phyloP scores from a whole-genome alignment of 1,284 basidiomycete genomes.

The Ustilago bromivora region DNA sequence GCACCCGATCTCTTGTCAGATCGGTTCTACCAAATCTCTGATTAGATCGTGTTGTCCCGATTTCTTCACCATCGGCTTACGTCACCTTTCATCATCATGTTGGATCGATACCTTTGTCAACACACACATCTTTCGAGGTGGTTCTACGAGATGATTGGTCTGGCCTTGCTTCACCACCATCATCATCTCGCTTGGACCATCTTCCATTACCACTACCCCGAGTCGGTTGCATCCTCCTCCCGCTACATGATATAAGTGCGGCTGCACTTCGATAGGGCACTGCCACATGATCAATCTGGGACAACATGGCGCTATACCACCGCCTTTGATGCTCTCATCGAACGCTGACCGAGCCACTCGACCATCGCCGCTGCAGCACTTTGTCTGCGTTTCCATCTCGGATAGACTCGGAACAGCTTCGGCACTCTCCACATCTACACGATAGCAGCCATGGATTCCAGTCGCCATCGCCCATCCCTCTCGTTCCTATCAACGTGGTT shows the following conservation, averaged over 20 bases:
- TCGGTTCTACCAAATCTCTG: too few relatives aligned
- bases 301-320: not conserved
- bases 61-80: too few relatives aligned
- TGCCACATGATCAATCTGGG: not conserved
- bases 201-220: not conserved
- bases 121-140: too few relatives aligned
- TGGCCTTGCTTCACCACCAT: not conserved
- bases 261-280: not conserved
- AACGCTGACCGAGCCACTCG: too few relatives aligned
- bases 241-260: too few relatives aligned
- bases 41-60: too few relatives aligned
- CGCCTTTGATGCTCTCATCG: not conserved
- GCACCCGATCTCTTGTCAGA: too few relatives aligned
- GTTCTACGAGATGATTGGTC: too few relatives aligned
- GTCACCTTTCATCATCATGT: too few relatives aligned
- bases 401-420: not conserved
- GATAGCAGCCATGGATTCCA: not conserved
- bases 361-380: too few relatives aligned
- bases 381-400: not conserved
- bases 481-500: slow-evolving; percentile 3
- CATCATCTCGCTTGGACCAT: not conserved
- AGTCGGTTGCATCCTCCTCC: too few relatives aligned
- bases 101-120: too few relatives aligned
- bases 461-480: slow-evolving; percentile 19
- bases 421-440: slow-evolving; percentile 9